A percentile compares a stretch with the other conserved stretches of the same genome.
phyloP scores from a whole-genome alignment of 2,329 filamentous ascomycete species.

The Arthrobotrys conoides region DNA sequence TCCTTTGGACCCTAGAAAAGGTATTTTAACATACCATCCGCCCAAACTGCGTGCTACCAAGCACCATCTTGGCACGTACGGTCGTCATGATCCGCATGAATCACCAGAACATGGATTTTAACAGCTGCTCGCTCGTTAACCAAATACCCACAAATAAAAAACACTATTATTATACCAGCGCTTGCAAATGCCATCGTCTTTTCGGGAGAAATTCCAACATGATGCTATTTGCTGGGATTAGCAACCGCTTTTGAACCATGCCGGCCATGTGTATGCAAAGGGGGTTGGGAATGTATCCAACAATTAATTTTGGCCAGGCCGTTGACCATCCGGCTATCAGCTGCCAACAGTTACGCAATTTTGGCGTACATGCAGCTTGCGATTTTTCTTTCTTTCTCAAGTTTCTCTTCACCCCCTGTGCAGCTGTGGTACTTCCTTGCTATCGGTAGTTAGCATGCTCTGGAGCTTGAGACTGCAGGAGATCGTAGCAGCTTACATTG shows the following conservation, averaged over 20 bases:
- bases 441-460: constrained; percentile 17
- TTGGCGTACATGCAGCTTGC: constrained; percentile 12
- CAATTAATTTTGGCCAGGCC: constrained; percentile 15
- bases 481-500: constrained; percentile 13
- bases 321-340: constrained; percentile 9
- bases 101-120: background rate
- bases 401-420: background rate
- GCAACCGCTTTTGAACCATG: background rate
- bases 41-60: constrained; percentile 24
- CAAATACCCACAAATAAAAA: background rate
- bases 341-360: constrained; percentile 16
- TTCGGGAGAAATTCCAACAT: constrained; percentile 2
- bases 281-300: constrained; percentile 5
- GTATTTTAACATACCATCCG: constrained; percentile 28
- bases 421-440: constrained; percentile 8
- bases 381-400: background rate
- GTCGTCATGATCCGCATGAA: constrained; percentile 18
- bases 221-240: background rate
- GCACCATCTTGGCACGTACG: constrained; percentile 12
- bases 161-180: constrained; percentile 3
- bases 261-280: constrained; percentile 4
- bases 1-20: background rate
- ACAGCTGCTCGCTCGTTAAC: background rate
- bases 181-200: constrained; percentile 9
- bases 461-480: constrained; percentile 16